These are phyloP conservation scores for Metarhizium brunneum DNA, from an alignment of 2,329 filamentous ascomycete genomes.

Conservation along the genomic window DNA sequence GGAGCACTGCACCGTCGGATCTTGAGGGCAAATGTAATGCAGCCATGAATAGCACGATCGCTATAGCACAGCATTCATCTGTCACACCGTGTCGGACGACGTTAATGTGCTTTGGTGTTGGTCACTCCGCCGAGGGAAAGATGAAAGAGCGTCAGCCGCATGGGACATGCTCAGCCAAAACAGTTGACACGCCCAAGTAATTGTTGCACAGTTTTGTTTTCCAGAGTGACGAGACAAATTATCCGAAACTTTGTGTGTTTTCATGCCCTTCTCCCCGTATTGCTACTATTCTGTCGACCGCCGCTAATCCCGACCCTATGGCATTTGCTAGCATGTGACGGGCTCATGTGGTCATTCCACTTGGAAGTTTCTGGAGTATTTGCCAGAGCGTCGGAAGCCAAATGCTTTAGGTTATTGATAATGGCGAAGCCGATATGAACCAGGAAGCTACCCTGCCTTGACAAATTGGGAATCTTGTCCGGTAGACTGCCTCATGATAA, in stretches of 20 bases:
- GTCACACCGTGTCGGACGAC: background rate
- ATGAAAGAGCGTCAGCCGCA: background rate
- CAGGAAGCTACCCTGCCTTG: background rate
- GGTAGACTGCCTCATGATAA: background rate
- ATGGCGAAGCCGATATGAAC: background rate
- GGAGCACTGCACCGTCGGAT: background rate
- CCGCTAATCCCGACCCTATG: background rate
- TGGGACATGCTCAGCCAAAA: background rate
- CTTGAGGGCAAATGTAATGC: constrained; percentile 1
- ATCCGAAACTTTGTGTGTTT: background rate
- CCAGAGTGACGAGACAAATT: background rate
- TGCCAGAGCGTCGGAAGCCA: background rate
- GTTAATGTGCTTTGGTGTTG: background rate
- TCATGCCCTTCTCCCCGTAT: background rate
- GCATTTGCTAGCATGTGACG: background rate
- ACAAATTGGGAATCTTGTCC: background rate
- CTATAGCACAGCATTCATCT: constrained; percentile 1
- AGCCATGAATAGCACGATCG: background rate
- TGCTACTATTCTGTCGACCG: background rate
- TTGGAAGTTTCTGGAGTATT: too few relatives aligned
- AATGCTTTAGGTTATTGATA: background rate
- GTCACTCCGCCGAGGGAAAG: background rate
- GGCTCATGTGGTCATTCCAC: background rate
- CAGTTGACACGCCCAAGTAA: background rate
- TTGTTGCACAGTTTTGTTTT: background rate